Evolutionary conservation across 139 green algal genomes (phyloP).

Genomic region (Tetraselmis chui): DNA sequence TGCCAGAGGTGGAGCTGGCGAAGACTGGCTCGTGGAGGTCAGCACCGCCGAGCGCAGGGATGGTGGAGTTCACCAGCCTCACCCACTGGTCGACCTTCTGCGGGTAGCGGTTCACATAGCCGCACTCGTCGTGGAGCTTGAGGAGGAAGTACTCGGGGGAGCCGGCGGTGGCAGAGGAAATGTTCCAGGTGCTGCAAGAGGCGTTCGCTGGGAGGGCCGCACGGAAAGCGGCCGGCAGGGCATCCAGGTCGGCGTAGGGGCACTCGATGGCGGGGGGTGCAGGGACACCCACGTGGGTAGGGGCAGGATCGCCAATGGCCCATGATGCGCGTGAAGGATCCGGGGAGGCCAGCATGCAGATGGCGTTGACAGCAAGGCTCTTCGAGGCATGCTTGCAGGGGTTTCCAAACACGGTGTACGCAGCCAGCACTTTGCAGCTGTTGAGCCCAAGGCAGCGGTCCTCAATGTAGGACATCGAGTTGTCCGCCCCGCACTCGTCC

Average conservation of each 20-base stretch:
- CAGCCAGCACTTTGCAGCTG: slow-evolving; percentile 10
- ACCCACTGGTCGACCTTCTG: neutral
- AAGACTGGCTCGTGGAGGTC: neutral
- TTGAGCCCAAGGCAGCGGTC: slow-evolving; percentile 15
- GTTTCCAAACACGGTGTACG: slow-evolving; percentile 14
- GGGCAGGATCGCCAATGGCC: slow-evolving; percentile 7
- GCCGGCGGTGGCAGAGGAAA: slow-evolving; percentile 6
- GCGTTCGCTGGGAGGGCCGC: neutral
- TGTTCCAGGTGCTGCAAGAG: slow-evolving; percentile 1
- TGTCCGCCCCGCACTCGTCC: slow-evolving; percentile 10
- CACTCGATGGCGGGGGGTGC: neutral
- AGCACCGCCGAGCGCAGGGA: neutral
- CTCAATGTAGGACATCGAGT: slow-evolving; percentile 1
- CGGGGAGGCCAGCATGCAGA: slow-evolving; percentile 10
- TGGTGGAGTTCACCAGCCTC: neutral
- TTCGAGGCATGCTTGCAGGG: slow-evolving; percentile 13
- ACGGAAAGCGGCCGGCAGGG: neutral
- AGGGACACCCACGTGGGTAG: slow-evolving; percentile 10
- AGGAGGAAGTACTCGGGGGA: neutral
- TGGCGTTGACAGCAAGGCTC: slow-evolving; percentile 18
- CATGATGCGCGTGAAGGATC: neutral
- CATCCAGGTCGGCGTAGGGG: slow-evolving; percentile 3
- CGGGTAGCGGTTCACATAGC: slow-evolving; percentile 10
- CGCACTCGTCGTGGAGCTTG: slow-evolving; percentile 5
- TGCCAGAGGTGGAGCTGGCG: neutral